Evolutionary conservation across 495 filamentous ascomycete species (phyloP), one percentile per base, ranked within the genome.

Genomic region (Penicillium paradoxum): DNA sequence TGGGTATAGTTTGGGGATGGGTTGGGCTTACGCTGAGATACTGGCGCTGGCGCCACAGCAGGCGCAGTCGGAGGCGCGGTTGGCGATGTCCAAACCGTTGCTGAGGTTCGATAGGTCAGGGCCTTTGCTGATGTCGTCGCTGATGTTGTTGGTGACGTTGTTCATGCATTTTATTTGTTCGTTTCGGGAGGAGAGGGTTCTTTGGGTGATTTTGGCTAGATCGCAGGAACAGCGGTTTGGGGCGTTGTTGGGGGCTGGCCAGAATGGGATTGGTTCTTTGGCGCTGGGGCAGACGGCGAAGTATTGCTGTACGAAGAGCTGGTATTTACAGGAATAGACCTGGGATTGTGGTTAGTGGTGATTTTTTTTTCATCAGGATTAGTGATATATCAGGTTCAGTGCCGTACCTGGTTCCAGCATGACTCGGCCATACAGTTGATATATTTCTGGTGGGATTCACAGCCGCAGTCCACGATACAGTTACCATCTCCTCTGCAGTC

Each of bases 271-370:
- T 18, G 59, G 55, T 22, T 64, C 62, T n/a, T 37, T 22, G 40
- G 59, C 59, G 22, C 49, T 63, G 15, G 59, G 64, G 57, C 63
- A 66, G n/a, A 66, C 46, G 40, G 62, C 51, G 49, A 60, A 63
- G 49, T 69, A 69, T 44, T 65, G 57, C 19, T 66, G 63, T 14
- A 69, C 52, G 46, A 69, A 65, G 50, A 62, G 65, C 42, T 69
- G 66, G 53, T 69, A 69, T 51, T 65, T 60, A 56, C 66, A 69
- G 17, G 66, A 69, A 49, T 69, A 69, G 37, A 66, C 63, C 63
- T 66, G 37, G 13, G 36, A 5, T 7, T n/a, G n/a, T n/a, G n/a
- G n/a, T n/a, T n/a, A n/a, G n/a, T n/a, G n/a, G n/a, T n/a, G n/a
- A n/a, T n/a, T n/a, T n/a, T n/a, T n/a, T n/a, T n/a, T n/a, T n/a